phyloP scores from a whole-genome alignment of 495 filamentous ascomycete species.

The Neurospora cerealis region DNA sequence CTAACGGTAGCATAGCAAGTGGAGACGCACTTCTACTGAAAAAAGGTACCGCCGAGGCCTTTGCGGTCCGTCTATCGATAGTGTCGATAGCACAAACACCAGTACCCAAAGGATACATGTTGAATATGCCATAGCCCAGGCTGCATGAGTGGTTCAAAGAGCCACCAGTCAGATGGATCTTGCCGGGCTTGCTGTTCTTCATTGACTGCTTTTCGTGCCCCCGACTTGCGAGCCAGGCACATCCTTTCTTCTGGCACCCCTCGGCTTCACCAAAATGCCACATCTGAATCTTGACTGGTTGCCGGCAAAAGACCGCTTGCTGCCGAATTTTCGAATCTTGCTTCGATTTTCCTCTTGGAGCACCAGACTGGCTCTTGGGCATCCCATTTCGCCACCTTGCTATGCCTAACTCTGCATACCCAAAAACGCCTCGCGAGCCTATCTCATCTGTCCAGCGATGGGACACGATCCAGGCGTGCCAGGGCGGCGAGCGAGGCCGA shows the following conservation, averaged over 20 bases:
- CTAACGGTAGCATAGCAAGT: slow-evolving; percentile 22
- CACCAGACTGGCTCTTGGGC: slow-evolving; percentile 30
- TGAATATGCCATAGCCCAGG: slow-evolving; percentile 15
- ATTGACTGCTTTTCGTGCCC: slow-evolving; percentile 6
- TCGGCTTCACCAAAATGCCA: slow-evolving; percentile 10
- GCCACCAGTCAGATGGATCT: slow-evolving; percentile 33
- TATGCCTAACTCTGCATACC: slow-evolving; percentile 34
- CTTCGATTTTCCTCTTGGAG: slow-evolving; percentile 9
- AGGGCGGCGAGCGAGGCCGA: neutral
- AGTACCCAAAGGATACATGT: slow-evolving; percentile 21
- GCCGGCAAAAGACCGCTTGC: slow-evolving; percentile 11
- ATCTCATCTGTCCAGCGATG: neutral
- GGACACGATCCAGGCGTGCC: neutral
- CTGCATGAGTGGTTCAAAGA: slow-evolving; percentile 41
- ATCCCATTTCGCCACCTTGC: slow-evolving; percentile 36
- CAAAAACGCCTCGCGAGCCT: slow-evolving; percentile 5
- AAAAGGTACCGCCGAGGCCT: slow-evolving; percentile 20
- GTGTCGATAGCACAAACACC: slow-evolving; percentile 9
- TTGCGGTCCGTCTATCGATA: neutral
- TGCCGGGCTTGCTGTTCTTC: slow-evolving; percentile 15
- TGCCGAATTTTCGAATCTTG: slow-evolving; percentile 15
- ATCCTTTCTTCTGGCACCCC: slow-evolving; percentile 23
- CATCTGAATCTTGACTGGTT: slow-evolving; percentile 21
- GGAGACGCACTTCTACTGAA: slow-evolving; percentile 27
- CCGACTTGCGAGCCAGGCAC: slow-evolving; percentile 24